Conservation (phyloP, 202 grass and related monocot genomes). For the Schoenoplectus triqueter region DNA sequence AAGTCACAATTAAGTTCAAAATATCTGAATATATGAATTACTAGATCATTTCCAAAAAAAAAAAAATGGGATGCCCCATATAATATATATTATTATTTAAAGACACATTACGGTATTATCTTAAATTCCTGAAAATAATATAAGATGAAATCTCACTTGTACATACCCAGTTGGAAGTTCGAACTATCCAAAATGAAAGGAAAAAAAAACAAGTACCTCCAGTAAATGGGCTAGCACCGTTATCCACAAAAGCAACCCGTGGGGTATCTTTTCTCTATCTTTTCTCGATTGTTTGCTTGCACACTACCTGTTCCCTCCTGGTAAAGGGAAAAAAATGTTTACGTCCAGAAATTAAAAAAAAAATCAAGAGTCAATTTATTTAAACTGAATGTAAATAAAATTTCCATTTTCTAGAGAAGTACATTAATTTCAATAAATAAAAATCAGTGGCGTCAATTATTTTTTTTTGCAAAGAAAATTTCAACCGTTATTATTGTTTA, state of each 20-base stretch:
- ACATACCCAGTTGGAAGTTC: neutral
- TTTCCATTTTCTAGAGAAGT: neutral
- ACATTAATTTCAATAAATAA: neutral
- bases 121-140: neutral
- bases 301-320: conserved; percentile 44
- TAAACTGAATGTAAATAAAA: neutral
- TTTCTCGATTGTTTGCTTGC: conserved; percentile 48
- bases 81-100: neutral
- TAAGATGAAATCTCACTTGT: neutral
- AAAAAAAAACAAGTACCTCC: neutral
- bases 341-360: conserved; percentile 11
- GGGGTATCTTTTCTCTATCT: conserved; percentile 9
- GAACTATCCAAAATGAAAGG: neutral
- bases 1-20: neutral
- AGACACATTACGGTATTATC: neutral
- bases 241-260: conserved; percentile 7
- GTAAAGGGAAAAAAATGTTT: conserved; percentile 23
- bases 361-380: neutral
- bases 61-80: neutral
- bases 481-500: neutral
- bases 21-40: neutral
- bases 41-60: neutral
- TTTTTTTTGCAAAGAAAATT: neutral
- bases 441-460: neutral
- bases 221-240: conserved; percentile 5